A percentile compares a stretch with the other conserved stretches of the same genome.
Evolutionary conservation across 495 filamentous ascomycete genomes (phyloP).

Genomic region (Penicillium simplicissimum): DNA sequence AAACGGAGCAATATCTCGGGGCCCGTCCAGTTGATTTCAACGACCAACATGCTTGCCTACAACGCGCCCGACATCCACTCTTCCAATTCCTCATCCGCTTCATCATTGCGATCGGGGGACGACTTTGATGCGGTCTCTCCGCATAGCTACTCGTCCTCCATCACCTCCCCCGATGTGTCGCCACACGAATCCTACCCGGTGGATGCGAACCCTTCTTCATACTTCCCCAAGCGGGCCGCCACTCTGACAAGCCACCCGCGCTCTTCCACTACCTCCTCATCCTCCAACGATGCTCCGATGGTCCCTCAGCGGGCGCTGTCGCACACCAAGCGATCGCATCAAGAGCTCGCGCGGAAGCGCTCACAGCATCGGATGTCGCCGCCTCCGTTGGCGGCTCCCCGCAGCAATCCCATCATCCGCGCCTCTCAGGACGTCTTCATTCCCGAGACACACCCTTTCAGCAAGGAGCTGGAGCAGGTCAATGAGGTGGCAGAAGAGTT

Average conservation of each 20-base stretch:
- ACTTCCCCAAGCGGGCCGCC: constrained; percentile 63
- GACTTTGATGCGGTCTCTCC: constrained; percentile 63
- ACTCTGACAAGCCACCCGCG: constrained; percentile 44
- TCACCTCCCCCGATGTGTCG: constrained; percentile 72
- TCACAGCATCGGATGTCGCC: constrained; percentile 55
- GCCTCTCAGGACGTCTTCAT: constrained; percentile 47
- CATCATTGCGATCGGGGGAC: constrained; percentile 55
- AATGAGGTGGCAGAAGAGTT: constrained; percentile 83
- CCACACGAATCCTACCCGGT: constrained; percentile 60
- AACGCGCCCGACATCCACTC: constrained; percentile 79
- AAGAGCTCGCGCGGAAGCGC: constrained; percentile 65
- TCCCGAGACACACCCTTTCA: constrained; percentile 50
- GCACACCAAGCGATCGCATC: constrained; percentile 80
- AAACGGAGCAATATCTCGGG: constrained; percentile 74
- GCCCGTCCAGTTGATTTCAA: constrained; percentile 83
- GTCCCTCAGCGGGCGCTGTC: constrained; percentile 77
- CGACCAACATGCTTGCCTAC: constrained; percentile 94
- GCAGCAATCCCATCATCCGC: constrained; percentile 40
- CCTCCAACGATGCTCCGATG: constrained; percentile 54
- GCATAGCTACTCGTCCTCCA: constrained; percentile 56
- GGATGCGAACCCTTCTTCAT: constrained; percentile 68
- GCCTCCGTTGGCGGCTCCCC: constrained; percentile 39
- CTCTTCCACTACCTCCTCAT: constrained; percentile 47
- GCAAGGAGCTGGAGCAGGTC: constrained; percentile 53
- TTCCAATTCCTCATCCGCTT: constrained; percentile 55